A percentile compares a stretch with the other conserved stretches of the same genome.
These are phyloP conservation scores for Populus hybrid DNA, from an alignment of 441 rosid genomes.

Conservation along the genomic window DNA sequence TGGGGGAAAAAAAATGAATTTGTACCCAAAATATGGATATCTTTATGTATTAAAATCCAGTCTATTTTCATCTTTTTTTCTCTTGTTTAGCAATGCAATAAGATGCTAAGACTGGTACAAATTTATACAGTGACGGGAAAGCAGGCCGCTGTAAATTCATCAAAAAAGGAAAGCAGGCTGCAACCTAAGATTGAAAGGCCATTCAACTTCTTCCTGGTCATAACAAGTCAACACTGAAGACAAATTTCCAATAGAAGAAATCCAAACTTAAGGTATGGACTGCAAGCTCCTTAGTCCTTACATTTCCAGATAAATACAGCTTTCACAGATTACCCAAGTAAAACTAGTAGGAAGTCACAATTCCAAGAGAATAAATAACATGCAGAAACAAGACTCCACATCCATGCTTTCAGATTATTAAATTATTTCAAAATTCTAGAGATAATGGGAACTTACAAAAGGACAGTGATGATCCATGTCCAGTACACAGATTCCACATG, in stretches of 20 bases:
- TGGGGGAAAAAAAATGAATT: neutral
- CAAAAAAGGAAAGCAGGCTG: too few relatives aligned
- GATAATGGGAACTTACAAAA: slow-evolving; percentile 55
- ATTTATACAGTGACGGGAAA: neutral
- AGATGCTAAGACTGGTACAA: neutral
- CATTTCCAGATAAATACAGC: neutral
- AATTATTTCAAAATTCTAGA: neutral
- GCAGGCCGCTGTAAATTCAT: too few relatives aligned
- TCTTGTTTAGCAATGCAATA: neutral
- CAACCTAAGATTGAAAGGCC: neutral
- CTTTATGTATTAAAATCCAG: neutral
- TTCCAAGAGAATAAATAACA: neutral
- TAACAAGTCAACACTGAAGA: neutral
- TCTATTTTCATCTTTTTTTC: neutral
- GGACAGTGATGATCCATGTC: slow-evolving; percentile 99
- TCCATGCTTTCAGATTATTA: neutral
- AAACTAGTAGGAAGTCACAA: neutral
- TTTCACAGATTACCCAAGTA: slow-evolving; percentile 2
- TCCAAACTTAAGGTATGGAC: neutral
- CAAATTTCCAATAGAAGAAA: neutral
- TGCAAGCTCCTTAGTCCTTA: neutral
- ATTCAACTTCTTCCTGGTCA: neutral
- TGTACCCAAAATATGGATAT: neutral
- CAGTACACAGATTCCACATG: slow-evolving; percentile 79
- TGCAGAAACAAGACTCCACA: neutral